A percentile compares a stretch with the other conserved stretches of the same genome.
Conservation (phyloP, 768 basidiomycete genomes). For the Leucocoprinus leucothites region DNA sequence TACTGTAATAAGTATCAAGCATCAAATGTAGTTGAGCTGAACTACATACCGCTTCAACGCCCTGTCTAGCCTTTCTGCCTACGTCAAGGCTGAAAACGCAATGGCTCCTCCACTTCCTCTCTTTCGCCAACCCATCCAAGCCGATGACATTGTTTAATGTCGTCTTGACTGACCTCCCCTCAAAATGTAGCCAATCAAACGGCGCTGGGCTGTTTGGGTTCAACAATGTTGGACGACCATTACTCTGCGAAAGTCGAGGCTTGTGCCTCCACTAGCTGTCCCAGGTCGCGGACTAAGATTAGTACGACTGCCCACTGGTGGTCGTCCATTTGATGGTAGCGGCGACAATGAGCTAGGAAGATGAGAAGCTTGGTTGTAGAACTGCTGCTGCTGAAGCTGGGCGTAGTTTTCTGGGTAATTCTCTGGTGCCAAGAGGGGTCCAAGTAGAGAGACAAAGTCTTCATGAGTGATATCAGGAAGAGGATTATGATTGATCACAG, state of each 20-base stretch:
- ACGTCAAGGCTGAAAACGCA: slow-evolving; percentile 82
- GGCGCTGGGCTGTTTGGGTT: slow-evolving; percentile 67
- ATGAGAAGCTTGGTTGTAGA: slow-evolving; percentile 28
- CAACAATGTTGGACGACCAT: slow-evolving; percentile 24
- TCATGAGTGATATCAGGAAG: slow-evolving; percentile 85
- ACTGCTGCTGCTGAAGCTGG: slow-evolving; percentile 24
- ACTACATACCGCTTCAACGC: slow-evolving; percentile 70
- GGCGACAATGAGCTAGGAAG: slow-evolving; percentile 31
- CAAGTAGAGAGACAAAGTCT: slow-evolving; percentile 76
- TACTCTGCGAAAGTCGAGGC: slow-evolving; percentile 31
- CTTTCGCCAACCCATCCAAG: slow-evolving; percentile 76
- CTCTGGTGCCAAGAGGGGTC: slow-evolving; percentile 80
- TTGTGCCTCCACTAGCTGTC: slow-evolving; percentile 14
- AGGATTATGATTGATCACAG: slow-evolving; percentile 85
- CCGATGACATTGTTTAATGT: slow-evolving; percentile 77
- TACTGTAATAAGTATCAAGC: neutral
- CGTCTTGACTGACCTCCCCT: slow-evolving; percentile 76
- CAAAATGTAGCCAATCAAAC: slow-evolving; percentile 86
- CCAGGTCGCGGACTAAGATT: slow-evolving; percentile 9
- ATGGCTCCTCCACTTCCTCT: slow-evolving; percentile 79
- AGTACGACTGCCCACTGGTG: neutral
- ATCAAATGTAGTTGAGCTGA: slow-evolving; percentile 1
- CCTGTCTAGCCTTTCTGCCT: slow-evolving; percentile 69
- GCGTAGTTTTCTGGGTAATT: slow-evolving; percentile 52
- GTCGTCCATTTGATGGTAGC: slow-evolving; percentile 24